These are phyloP conservation scores for Inga leiocalycina DNA, from an alignment of 306 rosid genomes.

Conservation along the genomic window DNA sequence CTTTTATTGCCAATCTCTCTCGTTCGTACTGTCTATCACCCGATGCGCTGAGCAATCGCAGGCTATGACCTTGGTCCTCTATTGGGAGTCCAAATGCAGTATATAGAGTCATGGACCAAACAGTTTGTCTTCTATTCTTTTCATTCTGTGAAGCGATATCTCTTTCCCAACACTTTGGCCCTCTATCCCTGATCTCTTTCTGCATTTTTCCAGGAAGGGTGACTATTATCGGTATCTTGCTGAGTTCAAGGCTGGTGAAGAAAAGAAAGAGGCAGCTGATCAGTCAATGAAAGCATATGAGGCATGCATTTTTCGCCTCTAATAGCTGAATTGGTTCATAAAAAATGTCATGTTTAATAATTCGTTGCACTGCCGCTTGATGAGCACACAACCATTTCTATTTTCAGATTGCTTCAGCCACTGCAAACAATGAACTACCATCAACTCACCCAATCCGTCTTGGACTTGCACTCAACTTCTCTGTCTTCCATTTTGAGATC, in stretches of 20 bases:
- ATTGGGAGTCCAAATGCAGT: neutral
- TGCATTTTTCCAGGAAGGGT: slow-evolving; percentile 61
- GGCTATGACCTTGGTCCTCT: neutral
- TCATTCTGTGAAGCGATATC: neutral
- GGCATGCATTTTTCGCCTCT: slow-evolving; percentile 51
- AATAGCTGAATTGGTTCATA: slow-evolving; percentile 2
- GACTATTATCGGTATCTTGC: slow-evolving; percentile 75
- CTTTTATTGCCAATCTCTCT: neutral
- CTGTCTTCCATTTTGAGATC: slow-evolving; percentile 94
- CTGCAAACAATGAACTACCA: slow-evolving; percentile 86
- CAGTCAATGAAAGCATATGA: slow-evolving; percentile 68
- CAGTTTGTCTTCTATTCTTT: neutral
- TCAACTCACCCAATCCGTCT: slow-evolving; percentile 97
- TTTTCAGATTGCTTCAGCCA: slow-evolving; percentile 70
- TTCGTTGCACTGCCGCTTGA: slow-evolving; percentile 9
- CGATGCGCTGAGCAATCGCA: neutral
- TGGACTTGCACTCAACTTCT: slow-evolving; percentile 96
- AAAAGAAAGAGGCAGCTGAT: slow-evolving; percentile 65
- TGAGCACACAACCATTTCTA: slow-evolving; percentile 21
- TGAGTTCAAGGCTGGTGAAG: slow-evolving; percentile 67
- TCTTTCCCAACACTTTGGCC: neutral
- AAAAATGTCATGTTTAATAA: neutral
- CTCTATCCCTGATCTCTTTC: slow-evolving; percentile 18
- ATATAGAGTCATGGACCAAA: neutral
- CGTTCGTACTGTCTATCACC: neutral